Evolutionary conservation across 1,139 yeast species (phyloP).

Genomic region (Blastobotrys ciferrii): DNA sequence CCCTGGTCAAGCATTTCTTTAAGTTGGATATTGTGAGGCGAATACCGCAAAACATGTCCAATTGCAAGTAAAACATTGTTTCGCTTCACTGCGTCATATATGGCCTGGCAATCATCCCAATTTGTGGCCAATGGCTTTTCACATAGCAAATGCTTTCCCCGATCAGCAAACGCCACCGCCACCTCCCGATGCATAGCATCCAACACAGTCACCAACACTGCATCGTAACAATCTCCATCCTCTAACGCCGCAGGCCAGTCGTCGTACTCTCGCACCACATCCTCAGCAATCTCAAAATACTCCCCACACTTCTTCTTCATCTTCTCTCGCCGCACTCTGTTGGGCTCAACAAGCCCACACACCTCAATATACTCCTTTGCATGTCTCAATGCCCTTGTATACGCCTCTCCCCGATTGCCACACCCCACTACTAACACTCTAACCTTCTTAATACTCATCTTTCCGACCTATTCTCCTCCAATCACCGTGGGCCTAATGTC

Average conservation of each 20-base stretch:
- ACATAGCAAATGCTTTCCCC: slow-evolving; percentile 30
- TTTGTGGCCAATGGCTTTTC: slow-evolving; percentile 33
- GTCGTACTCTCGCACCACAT: slow-evolving; percentile 21
- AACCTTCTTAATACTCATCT: slow-evolving; percentile 9
- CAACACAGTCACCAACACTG: slow-evolving; percentile 27
- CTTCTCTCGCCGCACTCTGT: slow-evolving; percentile 20
- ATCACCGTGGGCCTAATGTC: background rate
- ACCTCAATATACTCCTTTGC: slow-evolving; percentile 23
- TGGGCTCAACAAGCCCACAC: slow-evolving; percentile 29
- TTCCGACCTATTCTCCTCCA: too few species aligned
- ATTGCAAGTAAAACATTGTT: slow-evolving; percentile 30
- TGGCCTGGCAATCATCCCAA: slow-evolving; percentile 28
- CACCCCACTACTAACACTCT: slow-evolving; percentile 27
- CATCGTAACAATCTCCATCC: slow-evolving; percentile 25
- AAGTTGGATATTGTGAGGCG: slow-evolving; percentile 31
- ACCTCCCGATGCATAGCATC: slow-evolving; percentile 31
- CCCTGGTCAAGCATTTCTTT: slow-evolving; percentile 27
- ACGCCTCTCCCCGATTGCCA: slow-evolving; percentile 29
- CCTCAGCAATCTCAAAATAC: slow-evolving; percentile 4
- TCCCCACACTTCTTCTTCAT: slow-evolving; percentile 10
- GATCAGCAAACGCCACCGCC: slow-evolving; percentile 30
- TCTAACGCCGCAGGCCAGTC: slow-evolving; percentile 24
- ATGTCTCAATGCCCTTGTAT: slow-evolving; percentile 25
- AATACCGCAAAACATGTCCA: slow-evolving; percentile 34
- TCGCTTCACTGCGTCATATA: slow-evolving; percentile 25